These are phyloP conservation scores for Polytrichum commune DNA, from an alignment of 225 moss, liverwort and hornwort genomes.

Conservation along the genomic window DNA sequence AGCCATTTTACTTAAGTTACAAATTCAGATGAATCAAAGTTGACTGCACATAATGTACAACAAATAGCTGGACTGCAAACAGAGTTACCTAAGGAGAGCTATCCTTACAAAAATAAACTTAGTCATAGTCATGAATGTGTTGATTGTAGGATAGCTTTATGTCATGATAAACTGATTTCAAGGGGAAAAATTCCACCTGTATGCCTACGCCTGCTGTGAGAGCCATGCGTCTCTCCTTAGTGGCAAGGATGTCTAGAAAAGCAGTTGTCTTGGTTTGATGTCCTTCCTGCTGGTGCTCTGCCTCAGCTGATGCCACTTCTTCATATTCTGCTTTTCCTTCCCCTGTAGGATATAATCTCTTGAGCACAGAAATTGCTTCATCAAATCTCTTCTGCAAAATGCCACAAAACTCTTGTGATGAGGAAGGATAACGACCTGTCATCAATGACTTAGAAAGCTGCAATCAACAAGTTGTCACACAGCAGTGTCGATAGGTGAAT, in stretches of 20 bases:
- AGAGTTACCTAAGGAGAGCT: neutral
- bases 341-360: conserved; percentile 59
- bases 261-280: conserved; percentile 18
- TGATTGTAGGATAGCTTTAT: neutral
- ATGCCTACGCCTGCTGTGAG: conserved; percentile 85
- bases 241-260: conserved; percentile 52
- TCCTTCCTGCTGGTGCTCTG: conserved; percentile 37
- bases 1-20: neutral
- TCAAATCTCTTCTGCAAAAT: conserved; percentile 64
- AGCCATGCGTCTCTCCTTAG: conserved; percentile 72
- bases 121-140: too few relatives aligned
- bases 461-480: too few relatives aligned
- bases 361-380: conserved; percentile 66
- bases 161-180: neutral
- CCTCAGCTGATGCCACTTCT: conserved; percentile 58
- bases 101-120: too few relatives aligned
- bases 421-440: neutral
- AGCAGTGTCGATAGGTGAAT: too few relatives aligned
- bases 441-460: too few relatives aligned
- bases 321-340: conserved; percentile 61
- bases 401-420: neutral
- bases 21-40: too few relatives aligned
- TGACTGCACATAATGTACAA: neutral
- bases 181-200: conserved; percentile 48
- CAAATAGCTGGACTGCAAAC: neutral